These are phyloP conservation scores for Ophiosphaerella korrae DNA, from an alignment of 2,329 filamentous ascomycete species.

Conservation along the genomic window DNA sequence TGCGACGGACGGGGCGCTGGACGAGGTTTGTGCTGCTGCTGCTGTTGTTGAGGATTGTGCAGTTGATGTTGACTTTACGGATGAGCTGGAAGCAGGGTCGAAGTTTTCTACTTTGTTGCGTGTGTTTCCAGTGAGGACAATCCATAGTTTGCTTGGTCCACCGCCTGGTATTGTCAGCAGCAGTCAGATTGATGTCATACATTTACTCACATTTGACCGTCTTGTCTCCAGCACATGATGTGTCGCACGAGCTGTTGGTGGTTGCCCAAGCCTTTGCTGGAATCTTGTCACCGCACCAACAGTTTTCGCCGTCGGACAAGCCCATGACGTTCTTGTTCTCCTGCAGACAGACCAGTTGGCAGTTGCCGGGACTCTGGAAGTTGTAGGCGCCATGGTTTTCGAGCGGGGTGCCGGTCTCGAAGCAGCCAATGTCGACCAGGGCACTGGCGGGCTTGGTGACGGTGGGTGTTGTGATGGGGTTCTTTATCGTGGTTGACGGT, in stretches of 20 bases:
- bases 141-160: conserved; percentile 57
- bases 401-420: conserved; percentile 54
- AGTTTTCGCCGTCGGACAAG: conserved; percentile 65
- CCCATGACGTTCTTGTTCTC: conserved; percentile 64
- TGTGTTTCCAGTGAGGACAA: conserved; percentile 58
- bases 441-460: conserved; percentile 31
- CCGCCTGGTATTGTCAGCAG: conserved; percentile 57
- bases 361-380: conserved; percentile 62
- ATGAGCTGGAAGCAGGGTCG: conserved; percentile 28
- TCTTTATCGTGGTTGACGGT: conserved; percentile 22
- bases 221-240: conserved; percentile 64
- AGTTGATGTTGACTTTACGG: conserved; percentile 13
- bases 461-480: conserved; percentile 39
- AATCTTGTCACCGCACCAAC: conserved; percentile 74
- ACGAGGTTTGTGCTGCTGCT: conserved; percentile 45
- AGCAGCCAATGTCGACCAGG: conserved; percentile 56
- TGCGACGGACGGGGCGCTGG: conserved; percentile 19
- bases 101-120: conserved; percentile 46
- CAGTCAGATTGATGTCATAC: not conserved
- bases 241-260: conserved; percentile 66
- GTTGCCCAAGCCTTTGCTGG: conserved; percentile 63
- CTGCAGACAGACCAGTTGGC: conserved; percentile 57
- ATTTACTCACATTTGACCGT: conserved; percentile 67
- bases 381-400: conserved; percentile 54
- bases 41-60: conserved; percentile 27